phyloP scores from a whole-genome alignment of 352 stramenopile genomes.

The Thraustochytrium striatum region DNA sequence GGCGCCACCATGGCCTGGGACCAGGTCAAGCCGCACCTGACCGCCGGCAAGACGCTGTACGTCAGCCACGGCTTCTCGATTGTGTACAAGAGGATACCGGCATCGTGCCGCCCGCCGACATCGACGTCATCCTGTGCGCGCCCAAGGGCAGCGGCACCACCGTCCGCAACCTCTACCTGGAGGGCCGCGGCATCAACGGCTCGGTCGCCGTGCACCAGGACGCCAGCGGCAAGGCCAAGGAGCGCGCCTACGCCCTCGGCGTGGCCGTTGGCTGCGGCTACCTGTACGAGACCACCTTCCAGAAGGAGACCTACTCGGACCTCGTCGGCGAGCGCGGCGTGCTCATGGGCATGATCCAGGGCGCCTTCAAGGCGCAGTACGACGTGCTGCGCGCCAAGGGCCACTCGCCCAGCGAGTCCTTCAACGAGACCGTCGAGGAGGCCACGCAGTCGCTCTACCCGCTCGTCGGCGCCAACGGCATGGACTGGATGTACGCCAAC shows the following conservation, averaged over 20 bases:
- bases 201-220: constrained; percentile 50
- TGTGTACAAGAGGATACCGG: constrained; percentile 49
- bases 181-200: constrained; percentile 50
- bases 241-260: constrained; percentile 42
- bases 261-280: constrained; percentile 48
- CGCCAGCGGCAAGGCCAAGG: constrained; percentile 45
- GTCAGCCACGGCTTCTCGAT: constrained; percentile 49
- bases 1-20: constrained; percentile 46
- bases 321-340: constrained; percentile 49
- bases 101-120: constrained; percentile 43
- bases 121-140: constrained; percentile 50
- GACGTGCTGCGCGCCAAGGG: constrained; percentile 48
- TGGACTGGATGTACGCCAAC: constrained; percentile 48
- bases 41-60: constrained; percentile 50
- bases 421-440: constrained; percentile 52
- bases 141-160: constrained; percentile 49
- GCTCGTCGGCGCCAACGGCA: constrained; percentile 46
- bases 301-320: constrained; percentile 52
- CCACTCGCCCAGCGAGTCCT: constrained; percentile 39
- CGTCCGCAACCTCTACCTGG: constrained; percentile 51
- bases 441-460: constrained; percentile 48
- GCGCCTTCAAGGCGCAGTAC: constrained; percentile 50
- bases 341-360: constrained; percentile 50
- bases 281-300: constrained; percentile 51
- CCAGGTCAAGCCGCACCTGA: constrained; percentile 50